Percentiles rank a stretch among this genome's conserved stretches.
Evolutionary conservation across 2,329 filamentous ascomycete genomes (phyloP).

Genomic region (Fusarium floridanum): DNA sequence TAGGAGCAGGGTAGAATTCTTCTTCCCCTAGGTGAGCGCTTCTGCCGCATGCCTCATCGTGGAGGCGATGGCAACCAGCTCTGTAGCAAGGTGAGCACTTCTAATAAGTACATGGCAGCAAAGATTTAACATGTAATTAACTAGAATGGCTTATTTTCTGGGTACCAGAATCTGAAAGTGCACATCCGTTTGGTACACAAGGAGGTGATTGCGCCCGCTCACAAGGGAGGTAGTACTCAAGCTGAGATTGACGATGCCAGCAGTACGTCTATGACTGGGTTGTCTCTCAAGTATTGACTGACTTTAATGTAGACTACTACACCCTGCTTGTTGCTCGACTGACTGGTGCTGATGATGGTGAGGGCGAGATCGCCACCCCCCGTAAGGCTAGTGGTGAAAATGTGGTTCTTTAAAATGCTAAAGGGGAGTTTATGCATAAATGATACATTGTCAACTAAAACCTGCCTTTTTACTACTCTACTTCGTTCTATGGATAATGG

Average conservation of each 20-base stretch:
- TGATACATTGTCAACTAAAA: neutral
- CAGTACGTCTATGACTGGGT: neutral
- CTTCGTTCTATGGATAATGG: neutral
- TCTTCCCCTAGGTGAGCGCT: neutral
- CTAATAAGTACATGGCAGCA: no score
- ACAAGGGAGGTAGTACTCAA: neutral
- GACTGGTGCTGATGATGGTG: neutral
- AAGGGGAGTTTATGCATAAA: neutral
- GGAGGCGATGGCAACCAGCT: neutral
- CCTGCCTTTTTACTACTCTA: neutral
- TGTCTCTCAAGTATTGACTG: neutral
- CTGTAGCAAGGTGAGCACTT: neutral
- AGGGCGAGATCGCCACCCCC: neutral
- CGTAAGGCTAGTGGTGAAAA: neutral
- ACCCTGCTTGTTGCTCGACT: neutral
- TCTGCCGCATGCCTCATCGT: neutral
- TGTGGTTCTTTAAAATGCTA: neutral
- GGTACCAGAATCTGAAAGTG: neutral
- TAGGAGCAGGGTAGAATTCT: neutral
- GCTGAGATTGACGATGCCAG: neutral
- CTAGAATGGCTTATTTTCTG: neutral
- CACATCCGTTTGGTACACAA: neutral
- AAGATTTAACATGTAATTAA: neutral
- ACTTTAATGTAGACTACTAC: neutral
- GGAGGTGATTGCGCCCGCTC: neutral